Conservation (phyloP, 2,329 filamentous ascomycete genomes). For the Cryoendolithus antarcticus region DNA sequence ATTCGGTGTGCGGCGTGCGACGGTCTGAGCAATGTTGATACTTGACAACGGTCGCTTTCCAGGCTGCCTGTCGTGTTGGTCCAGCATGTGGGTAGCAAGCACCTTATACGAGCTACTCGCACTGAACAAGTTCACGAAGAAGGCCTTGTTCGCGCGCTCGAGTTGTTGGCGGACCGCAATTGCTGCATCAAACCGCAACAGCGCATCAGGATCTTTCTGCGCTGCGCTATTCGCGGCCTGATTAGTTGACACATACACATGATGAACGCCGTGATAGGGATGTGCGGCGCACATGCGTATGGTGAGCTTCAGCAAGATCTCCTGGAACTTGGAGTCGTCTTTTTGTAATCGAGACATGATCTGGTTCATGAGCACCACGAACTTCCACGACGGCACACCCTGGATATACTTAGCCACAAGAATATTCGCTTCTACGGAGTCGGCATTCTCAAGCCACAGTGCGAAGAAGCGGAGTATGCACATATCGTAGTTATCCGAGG, state of each 20-base stretch:
- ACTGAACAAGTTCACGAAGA: slow-evolving; percentile 62
- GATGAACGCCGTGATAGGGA: slow-evolving; percentile 94
- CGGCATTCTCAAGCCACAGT: slow-evolving; percentile 80
- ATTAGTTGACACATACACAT: slow-evolving; percentile 68
- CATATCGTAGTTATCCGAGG: slow-evolving; percentile 79
- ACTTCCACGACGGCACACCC: slow-evolving; percentile 78
- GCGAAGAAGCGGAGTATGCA: slow-evolving; percentile 86
- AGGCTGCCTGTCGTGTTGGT: slow-evolving; percentile 20
- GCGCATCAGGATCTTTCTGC: slow-evolving; percentile 57
- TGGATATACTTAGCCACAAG: slow-evolving; percentile 59
- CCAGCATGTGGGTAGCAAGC: slow-evolving; percentile 42
- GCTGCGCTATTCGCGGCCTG: slow-evolving; percentile 36
- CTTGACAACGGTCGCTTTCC: slow-evolving; percentile 48
- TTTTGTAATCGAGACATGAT: slow-evolving; percentile 82
- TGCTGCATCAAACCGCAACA: slow-evolving; percentile 63
- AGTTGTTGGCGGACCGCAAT: slow-evolving; percentile 53
- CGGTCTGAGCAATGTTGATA: slow-evolving; percentile 47
- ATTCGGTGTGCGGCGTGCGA: slow-evolving; percentile 51
- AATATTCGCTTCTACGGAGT: slow-evolving; percentile 62
- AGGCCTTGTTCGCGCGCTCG: slow-evolving; percentile 28
- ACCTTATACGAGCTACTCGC: slow-evolving; percentile 55
- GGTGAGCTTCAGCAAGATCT: slow-evolving; percentile 59
- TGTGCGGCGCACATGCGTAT: slow-evolving; percentile 81
- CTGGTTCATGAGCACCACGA: slow-evolving; percentile 88
- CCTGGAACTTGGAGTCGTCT: slow-evolving; percentile 59